phyloP scores from a whole-genome alignment of 805 yeast species.

The Saturnispora serradocipensis region DNA sequence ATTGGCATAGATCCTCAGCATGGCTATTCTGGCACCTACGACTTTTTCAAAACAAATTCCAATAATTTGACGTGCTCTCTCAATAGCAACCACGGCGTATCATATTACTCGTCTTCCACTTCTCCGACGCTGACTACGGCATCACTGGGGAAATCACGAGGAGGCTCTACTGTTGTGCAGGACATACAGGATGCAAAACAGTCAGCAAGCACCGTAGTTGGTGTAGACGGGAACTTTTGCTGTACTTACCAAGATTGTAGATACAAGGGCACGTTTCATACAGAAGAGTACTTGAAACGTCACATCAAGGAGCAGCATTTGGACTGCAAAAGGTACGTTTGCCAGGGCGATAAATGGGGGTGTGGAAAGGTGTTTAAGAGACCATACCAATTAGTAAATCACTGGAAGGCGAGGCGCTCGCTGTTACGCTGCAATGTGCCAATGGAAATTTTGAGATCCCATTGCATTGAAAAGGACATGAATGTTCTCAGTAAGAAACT shows the following conservation, averaged over 20 bases:
- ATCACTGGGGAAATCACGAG: background rate
- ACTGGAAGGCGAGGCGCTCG: constrained; percentile 27
- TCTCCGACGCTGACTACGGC: background rate
- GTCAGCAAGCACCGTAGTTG: background rate
- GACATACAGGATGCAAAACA: background rate
- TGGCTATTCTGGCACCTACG: background rate
- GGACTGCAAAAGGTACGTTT: constrained; percentile 19
- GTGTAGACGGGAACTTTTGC: constrained; percentile 8
- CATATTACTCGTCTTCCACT: background rate
- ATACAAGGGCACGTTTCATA: constrained; percentile 25
- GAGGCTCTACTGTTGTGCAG: background rate
- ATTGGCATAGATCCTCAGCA: background rate
- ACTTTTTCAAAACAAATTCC: background rate
- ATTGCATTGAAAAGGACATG: constrained; percentile 5
- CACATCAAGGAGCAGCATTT: constrained; percentile 27
- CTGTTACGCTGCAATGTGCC: constrained; percentile 25
- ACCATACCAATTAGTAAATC: constrained; percentile 28
- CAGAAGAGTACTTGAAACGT: constrained; percentile 24
- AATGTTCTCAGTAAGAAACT: constrained; percentile 1
- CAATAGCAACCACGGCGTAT: background rate
- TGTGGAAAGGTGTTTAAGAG: constrained; percentile 26
- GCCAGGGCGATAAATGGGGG: constrained; percentile 25
- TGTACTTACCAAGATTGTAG: constrained; percentile 19
- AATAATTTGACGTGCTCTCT: background rate
- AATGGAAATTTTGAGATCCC: background rate